Evolutionary conservation across 495 filamentous ascomycete genomes (phyloP).

Genomic region (Tuber microsphaerosporum): DNA sequence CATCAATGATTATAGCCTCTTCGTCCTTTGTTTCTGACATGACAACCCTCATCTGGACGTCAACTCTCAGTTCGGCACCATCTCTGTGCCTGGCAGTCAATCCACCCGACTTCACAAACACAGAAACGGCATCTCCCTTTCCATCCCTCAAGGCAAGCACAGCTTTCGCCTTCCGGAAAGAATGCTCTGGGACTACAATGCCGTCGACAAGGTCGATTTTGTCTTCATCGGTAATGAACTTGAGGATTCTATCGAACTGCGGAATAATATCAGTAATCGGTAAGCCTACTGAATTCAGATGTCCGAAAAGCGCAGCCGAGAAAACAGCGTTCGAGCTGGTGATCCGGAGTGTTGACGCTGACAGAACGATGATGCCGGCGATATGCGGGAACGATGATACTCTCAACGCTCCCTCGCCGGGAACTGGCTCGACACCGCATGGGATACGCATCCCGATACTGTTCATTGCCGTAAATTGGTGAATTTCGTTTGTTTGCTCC

Average conservation of each 20-base stretch:
- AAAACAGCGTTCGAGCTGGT: constrained; percentile 93
- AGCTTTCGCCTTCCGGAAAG: constrained; percentile 80
- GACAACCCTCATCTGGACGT: constrained; percentile 91
- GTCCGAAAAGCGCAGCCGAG: constrained; percentile 81
- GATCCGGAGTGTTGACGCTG: constrained; percentile 65
- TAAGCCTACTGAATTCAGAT: constrained; percentile 70
- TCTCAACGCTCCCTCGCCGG: constrained; percentile 59
- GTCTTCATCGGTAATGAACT: constrained; percentile 77
- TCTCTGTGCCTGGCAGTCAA: constrained; percentile 81
- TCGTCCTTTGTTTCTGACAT: constrained; percentile 60
- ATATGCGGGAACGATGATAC: constrained; percentile 95
- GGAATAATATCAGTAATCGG: constrained; percentile 75
- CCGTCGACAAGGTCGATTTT: constrained; percentile 74
- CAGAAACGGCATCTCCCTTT: constrained; percentile 63
- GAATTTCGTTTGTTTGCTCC: constrained; percentile 58
- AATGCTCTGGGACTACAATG: constrained; percentile 94
- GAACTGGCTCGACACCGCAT: constrained; percentile 61
- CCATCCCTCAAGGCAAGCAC: constrained; percentile 75
- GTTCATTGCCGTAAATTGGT: constrained; percentile 74
- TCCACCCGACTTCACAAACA: constrained; percentile 73
- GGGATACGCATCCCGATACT: constrained; percentile 69
- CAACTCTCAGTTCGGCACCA: constrained; percentile 81
- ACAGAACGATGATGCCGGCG: constrained; percentile 88
- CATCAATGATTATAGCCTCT: constrained; percentile 41
- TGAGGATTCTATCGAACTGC: constrained; percentile 73